These are phyloP conservation scores for Pulchroboletus neoregius DNA, from an alignment of 1,284 basidiomycete genomes.

Conservation along the genomic window DNA sequence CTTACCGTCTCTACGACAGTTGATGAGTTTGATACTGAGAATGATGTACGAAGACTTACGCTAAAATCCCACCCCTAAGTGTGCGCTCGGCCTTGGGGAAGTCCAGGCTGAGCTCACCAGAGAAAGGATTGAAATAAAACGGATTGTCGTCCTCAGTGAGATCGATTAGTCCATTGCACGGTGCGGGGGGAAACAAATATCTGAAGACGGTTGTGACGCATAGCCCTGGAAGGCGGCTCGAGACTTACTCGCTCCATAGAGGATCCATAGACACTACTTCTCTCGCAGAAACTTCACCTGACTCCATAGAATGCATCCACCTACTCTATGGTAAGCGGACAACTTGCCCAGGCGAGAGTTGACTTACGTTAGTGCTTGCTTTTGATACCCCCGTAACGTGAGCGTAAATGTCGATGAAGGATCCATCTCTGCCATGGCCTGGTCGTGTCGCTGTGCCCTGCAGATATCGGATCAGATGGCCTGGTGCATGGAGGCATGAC, in stretches of 20 bases:
- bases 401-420: constrained; percentile 79
- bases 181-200: constrained; percentile 64
- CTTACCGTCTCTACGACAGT: constrained; percentile 52
- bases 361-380: constrained; percentile 78
- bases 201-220: constrained; percentile 36
- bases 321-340: constrained; percentile 35
- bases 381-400: constrained; percentile 85
- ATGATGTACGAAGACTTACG: constrained; percentile 50
- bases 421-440: constrained; percentile 75
- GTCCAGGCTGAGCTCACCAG: constrained; percentile 88
- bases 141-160: constrained; percentile 63
- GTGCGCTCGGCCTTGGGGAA: constrained; percentile 82
- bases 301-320: constrained; percentile 93
- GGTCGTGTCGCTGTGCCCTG: constrained; percentile 84
- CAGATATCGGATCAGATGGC: constrained; percentile 10
- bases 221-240: constrained; percentile 1
- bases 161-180: constrained; percentile 55
- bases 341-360: background rate
- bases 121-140: constrained; percentile 90
- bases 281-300: constrained; percentile 63
- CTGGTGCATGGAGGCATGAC: background rate
- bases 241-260: constrained; percentile 85
- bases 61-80: constrained; percentile 83
- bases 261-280: constrained; percentile 83
- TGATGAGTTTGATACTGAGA: constrained; percentile 10